phyloP scores from a whole-genome alignment of 73 alveolate genomes.

The Breviolum minutum region DNA sequence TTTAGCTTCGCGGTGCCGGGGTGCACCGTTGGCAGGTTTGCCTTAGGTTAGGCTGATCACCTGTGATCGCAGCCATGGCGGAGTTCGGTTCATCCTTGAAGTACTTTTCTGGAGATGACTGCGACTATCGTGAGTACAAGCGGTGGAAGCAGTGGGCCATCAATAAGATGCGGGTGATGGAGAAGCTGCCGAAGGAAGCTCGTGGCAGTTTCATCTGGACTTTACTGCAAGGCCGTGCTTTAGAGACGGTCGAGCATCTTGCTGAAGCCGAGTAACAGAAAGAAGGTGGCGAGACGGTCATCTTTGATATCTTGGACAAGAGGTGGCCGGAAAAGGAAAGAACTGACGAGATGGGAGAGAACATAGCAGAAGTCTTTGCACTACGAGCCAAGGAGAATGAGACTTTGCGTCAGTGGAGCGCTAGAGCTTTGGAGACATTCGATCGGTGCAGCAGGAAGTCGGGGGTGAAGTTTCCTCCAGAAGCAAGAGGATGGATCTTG shows the following conservation, averaged over 20 bases:
- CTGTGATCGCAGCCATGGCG: background rate
- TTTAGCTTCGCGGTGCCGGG: too few species aligned
- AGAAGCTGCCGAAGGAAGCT: background rate
- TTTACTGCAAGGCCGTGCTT: background rate
- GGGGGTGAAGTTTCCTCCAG: background rate
- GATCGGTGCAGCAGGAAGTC: background rate
- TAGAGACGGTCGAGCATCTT: background rate
- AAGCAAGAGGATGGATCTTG: background rate
- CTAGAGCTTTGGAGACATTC: background rate
- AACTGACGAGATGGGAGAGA: background rate
- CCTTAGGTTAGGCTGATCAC: too few species aligned
- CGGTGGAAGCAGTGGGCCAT: background rate
- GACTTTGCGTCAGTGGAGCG: background rate
- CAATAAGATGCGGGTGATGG: background rate
- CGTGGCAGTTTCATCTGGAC: conserved; percentile 6
- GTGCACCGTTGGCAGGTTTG: too few species aligned
- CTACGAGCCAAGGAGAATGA: background rate
- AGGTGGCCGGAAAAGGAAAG: background rate
- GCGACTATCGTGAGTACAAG: background rate
- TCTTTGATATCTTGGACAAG: background rate
- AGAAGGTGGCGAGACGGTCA: background rate
- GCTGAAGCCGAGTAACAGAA: background rate
- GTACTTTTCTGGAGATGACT: background rate
- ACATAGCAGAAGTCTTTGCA: background rate
- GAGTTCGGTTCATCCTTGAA: background rate